phyloP scores from a whole-genome alignment of 768 basidiomycete species.

The Glaciozyma antarctica region DNA sequence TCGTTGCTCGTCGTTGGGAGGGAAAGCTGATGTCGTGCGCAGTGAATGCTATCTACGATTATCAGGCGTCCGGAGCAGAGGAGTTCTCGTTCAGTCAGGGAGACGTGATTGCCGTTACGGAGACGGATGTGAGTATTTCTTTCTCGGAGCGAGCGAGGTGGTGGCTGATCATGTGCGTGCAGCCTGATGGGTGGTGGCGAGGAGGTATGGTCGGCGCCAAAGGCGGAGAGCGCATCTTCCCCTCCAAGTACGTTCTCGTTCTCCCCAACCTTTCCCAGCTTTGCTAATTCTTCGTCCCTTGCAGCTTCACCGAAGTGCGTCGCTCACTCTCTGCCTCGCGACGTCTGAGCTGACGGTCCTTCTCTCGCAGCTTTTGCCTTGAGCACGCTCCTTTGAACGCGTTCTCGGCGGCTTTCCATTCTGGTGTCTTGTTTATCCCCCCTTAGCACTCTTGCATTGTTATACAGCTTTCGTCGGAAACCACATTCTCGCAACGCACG shows the following conservation, averaged over 20 bases:
- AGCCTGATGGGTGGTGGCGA: constrained; percentile 86
- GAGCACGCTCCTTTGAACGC: too few species aligned
- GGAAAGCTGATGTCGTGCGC: not conserved
- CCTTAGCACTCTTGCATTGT: too few species aligned
- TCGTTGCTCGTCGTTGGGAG: not conserved
- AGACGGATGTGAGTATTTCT: constrained; percentile 58
- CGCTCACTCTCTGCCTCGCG: not conserved
- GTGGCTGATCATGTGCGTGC: not conserved
- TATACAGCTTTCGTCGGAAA: too few species aligned
- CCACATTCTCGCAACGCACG: too few species aligned
- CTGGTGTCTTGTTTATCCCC: too few species aligned
- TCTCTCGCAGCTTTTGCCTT: not conserved
- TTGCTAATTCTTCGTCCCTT: not conserved
- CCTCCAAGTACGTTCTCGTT: constrained; percentile 29
- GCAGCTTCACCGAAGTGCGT: constrained; percentile 14
- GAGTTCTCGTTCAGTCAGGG: constrained; percentile 94
- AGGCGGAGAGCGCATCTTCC: constrained; percentile 33
- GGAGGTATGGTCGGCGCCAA: constrained; percentile 55
- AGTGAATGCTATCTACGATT: constrained; percentile 84
- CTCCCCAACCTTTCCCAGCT: not conserved
- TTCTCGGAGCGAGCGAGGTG: too few species aligned
- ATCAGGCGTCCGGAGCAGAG: constrained; percentile 70
- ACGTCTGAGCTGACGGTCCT: not conserved
- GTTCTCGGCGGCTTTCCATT: too few species aligned
- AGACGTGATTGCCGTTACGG: constrained; percentile 90